These are phyloP conservation scores for Cyclotella distinguenda DNA, from an alignment of 108 stramenopile species.

Conservation along the genomic window DNA sequence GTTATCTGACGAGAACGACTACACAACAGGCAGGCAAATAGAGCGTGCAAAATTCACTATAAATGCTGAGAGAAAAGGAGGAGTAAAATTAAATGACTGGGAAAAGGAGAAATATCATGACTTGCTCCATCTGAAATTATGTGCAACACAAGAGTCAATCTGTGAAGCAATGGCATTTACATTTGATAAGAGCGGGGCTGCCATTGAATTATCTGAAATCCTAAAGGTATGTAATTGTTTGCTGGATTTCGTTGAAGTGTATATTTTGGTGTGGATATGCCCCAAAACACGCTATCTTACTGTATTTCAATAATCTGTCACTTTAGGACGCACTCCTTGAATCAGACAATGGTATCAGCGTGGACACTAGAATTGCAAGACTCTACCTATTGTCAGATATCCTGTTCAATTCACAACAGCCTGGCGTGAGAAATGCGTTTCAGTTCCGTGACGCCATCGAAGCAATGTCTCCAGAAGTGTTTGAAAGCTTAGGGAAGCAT, in stretches of 20 bases:
- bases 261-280: too few relatives aligned
- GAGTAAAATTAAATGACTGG: constrained; percentile 48
- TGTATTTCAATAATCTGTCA: too few relatives aligned
- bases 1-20: constrained; percentile 28
- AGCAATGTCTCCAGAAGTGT: constrained; percentile 80
- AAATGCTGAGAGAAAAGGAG: constrained; percentile 30
- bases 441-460: constrained; percentile 81
- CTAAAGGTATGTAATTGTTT: too few relatives aligned
- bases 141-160: constrained; percentile 63
- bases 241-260: too few relatives aligned
- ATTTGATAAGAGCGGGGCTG: constrained; percentile 73
- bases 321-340: constrained; percentile 64
- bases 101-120: constrained; percentile 56
- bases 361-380: constrained; percentile 71
- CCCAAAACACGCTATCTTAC: too few relatives aligned
- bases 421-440: constrained; percentile 84
- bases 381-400: constrained; percentile 82
- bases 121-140: constrained; percentile 55
- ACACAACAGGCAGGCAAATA: constrained; percentile 59
- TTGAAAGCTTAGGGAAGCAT: constrained; percentile 63
- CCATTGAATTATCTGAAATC: constrained; percentile 63
- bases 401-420: constrained; percentile 88
- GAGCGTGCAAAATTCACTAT: constrained; percentile 42
- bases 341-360: constrained; percentile 42
- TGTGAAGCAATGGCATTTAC: constrained; percentile 88